These are phyloP conservation scores for Takashimella koratensis DNA, from an alignment of 1,284 basidiomycete species.

Conservation along the genomic window DNA sequence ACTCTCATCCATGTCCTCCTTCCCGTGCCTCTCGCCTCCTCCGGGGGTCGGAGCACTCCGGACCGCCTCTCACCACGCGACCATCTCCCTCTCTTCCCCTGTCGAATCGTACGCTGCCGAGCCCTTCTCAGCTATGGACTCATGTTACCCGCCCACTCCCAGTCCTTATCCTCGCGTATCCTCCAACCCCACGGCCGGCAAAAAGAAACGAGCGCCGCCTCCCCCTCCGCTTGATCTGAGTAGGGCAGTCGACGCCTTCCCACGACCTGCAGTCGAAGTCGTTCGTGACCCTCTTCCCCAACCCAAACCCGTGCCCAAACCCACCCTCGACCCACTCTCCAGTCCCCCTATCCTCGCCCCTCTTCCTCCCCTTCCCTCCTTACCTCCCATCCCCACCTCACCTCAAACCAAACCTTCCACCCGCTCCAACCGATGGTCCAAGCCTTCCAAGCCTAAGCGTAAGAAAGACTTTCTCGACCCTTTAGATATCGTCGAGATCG, in stretches of 20 bases:
- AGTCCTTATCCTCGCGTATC: neutral
- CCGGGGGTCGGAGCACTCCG: neutral
- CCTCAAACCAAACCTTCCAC: neutral
- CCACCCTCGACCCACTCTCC: conserved; percentile 1
- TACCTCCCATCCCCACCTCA: no score
- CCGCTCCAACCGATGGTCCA: conserved; percentile 16
- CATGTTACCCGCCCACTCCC: neutral
- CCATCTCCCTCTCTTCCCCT: conserved; percentile 4
- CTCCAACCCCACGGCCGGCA: neutral
- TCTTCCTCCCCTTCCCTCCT: no score
- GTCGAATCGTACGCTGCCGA: neutral
- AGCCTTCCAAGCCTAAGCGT: conserved; percentile 5
- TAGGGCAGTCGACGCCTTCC: neutral
- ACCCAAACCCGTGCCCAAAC: conserved; percentile 13
- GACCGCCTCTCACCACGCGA: conserved; percentile 16
- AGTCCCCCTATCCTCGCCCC: neutral
- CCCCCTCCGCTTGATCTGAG: neutral
- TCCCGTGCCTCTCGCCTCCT: neutral
- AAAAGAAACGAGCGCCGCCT: neutral
- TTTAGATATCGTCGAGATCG: neutral
- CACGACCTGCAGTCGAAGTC: neutral
- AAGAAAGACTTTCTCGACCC: neutral
- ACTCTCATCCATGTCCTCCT: neutral
- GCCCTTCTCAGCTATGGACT: neutral
- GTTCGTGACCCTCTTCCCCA: neutral